Evolutionary conservation across 208 protist genomes (phyloP).

Genomic region (Crithidia acanthocephali): DNA sequence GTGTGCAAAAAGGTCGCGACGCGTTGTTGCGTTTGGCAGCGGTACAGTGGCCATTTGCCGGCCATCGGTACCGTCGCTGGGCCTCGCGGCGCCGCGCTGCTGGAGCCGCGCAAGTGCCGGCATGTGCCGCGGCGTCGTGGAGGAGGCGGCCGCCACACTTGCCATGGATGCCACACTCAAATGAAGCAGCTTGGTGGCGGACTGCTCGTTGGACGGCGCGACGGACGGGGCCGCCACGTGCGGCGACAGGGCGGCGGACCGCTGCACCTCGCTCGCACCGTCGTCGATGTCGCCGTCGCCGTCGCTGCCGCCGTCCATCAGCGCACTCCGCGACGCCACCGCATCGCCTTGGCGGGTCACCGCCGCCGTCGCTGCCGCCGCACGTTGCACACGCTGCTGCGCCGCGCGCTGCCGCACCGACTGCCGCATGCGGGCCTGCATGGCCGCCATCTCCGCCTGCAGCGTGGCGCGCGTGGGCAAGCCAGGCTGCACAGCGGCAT

Average conservation of each 20-base stretch:
- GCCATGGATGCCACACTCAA: background rate
- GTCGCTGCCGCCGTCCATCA: constrained; percentile 4
- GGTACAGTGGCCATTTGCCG: constrained; percentile 36
- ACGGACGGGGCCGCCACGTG: background rate
- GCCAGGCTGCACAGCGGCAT: constrained; percentile 23
- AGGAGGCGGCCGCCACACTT: background rate
- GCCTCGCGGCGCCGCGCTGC: constrained; percentile 7
- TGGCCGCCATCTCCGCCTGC: constrained; percentile 28
- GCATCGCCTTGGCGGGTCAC: background rate
- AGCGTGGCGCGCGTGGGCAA: constrained; percentile 25
- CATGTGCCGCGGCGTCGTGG: background rate
- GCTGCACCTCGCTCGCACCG: background rate
- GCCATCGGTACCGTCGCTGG: background rate
- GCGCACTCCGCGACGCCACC: background rate
- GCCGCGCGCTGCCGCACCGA: constrained; percentile 52
- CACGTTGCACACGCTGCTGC: constrained; percentile 16
- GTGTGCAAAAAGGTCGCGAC: constrained; percentile 28
- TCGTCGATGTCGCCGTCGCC: constrained; percentile 1
- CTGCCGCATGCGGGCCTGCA: constrained; percentile 38
- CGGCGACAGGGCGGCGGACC: background rate
- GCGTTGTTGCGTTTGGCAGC: constrained; percentile 30
- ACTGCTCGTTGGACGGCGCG: background rate
- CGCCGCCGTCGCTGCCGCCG: background rate
- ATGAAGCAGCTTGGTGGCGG: background rate
- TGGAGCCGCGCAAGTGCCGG: background rate